phyloP scores from a whole-genome alignment of 192 early-diverging fungal species.

The Podila horticola region DNA sequence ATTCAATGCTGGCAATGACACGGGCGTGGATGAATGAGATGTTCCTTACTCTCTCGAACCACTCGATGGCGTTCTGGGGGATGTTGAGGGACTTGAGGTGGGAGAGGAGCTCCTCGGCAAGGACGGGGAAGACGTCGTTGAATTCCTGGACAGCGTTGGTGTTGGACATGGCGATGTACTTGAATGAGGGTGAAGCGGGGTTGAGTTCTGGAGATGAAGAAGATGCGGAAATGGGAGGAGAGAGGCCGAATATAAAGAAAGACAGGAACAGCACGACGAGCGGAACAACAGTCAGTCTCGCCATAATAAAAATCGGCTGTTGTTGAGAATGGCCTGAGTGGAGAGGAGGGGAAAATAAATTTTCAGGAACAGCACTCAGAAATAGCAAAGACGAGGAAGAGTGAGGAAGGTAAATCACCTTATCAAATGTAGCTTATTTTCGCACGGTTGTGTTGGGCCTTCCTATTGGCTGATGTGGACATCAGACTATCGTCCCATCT shows the following conservation, averaged over 20 bases:
- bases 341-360: background rate
- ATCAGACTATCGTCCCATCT: constrained; percentile 4
- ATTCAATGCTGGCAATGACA: background rate
- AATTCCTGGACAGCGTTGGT: constrained; percentile 64
- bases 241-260: background rate
- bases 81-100: constrained; percentile 77
- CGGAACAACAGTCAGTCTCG: too few relatives aligned
- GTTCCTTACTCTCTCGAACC: constrained; percentile 66
- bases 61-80: constrained; percentile 72
- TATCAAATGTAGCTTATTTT: background rate
- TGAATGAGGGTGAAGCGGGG: background rate
- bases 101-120: constrained; percentile 77
- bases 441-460: background rate
- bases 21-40: background rate
- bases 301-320: background rate
- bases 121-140: constrained; percentile 76
- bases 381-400: background rate
- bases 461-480: constrained; percentile 8
- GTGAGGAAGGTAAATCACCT: background rate
- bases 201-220: background rate
- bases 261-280: too few relatives aligned
- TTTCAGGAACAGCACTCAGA: background rate
- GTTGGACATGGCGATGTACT: constrained; percentile 7
- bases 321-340: background rate
- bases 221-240: background rate